Conservation (phyloP, 345 rosid genomes). For the Pseudoturritis turrita region DNA sequence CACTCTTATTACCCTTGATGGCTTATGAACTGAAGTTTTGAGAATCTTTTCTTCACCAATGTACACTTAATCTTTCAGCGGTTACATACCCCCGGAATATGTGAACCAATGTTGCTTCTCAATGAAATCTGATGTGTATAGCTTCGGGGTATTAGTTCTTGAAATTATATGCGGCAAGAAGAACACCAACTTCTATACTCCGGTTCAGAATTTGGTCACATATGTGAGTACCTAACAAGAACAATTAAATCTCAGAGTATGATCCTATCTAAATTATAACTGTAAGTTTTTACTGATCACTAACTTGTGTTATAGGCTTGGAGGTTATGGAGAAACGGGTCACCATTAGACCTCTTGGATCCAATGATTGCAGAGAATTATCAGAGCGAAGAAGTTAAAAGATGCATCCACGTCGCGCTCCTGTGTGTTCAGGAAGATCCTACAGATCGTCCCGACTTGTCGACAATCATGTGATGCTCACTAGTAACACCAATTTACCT, state of each 20-base stretch:
- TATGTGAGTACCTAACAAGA: too few relatives aligned
- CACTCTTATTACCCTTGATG: background rate
- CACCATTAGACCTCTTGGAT: background rate
- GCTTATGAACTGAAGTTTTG: background rate
- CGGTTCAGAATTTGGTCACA: too few relatives aligned
- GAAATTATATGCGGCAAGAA: background rate
- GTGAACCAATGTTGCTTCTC: background rate
- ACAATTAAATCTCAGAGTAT: too few relatives aligned
- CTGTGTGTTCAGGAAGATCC: slow-evolving; percentile 7
- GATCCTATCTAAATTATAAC: too few relatives aligned
- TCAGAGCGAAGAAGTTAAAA: background rate
- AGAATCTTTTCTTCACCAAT: background rate
- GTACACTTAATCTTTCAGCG: background rate
- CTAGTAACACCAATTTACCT: background rate
- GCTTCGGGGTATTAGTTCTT: slow-evolving; percentile 2
- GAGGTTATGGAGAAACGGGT: background rate
- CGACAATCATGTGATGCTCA: background rate
- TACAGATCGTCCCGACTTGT: background rate
- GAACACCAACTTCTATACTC: background rate
- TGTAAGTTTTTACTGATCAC: too few relatives aligned
- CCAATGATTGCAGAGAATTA: background rate
- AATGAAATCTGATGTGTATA: slow-evolving; percentile 9
- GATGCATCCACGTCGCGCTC: slow-evolving; percentile 1
- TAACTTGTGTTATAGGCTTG: background rate
- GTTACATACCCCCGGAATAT: slow-evolving; percentile 25